phyloP scores from a whole-genome alignment of 305 asterid species.

The Plantago lanceolata region DNA sequence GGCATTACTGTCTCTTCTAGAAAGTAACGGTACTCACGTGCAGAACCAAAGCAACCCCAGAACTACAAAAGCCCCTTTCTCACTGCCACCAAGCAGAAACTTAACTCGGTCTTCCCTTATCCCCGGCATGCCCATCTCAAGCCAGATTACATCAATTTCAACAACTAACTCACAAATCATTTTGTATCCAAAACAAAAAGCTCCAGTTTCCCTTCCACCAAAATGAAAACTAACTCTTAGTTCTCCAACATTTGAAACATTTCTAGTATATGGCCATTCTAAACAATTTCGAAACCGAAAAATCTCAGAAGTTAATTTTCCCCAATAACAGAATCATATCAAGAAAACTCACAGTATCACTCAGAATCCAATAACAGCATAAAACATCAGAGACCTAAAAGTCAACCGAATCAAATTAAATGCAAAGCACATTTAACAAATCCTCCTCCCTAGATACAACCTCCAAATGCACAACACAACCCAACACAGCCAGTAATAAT shows the following conservation, averaged over 20 bases:
- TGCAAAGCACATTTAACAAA: slow-evolving; percentile 13
- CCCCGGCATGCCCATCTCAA: no score
- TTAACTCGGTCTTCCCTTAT: no score
- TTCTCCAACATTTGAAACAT: no score
- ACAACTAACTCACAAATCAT: no score
- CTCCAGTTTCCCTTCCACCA: no score
- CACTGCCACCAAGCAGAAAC: background rate
- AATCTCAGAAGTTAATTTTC: no score
- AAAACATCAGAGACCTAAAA: slow-evolving; percentile 1
- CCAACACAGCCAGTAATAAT: background rate
- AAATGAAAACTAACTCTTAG: no score
- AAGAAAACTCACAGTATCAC: background rate
- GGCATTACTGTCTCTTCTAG: background rate
- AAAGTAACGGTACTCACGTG: background rate
- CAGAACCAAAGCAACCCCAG: background rate
- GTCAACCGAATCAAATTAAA: slow-evolving; percentile 13
- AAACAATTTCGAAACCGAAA: no score
- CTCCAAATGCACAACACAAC: slow-evolving; percentile 17
- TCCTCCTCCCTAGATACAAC: slow-evolving; percentile 26
- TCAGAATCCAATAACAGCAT: background rate
- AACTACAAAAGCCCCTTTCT: slow-evolving; percentile 14
- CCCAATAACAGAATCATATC: background rate
- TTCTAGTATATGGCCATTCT: no score
- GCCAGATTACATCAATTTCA: no score
- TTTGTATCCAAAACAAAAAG: no score